A percentile compares a stretch with the other conserved stretches of the same genome.
Evolutionary conservation across 163 green algal species (phyloP).

Genomic region (Volvox carteri): DNA sequence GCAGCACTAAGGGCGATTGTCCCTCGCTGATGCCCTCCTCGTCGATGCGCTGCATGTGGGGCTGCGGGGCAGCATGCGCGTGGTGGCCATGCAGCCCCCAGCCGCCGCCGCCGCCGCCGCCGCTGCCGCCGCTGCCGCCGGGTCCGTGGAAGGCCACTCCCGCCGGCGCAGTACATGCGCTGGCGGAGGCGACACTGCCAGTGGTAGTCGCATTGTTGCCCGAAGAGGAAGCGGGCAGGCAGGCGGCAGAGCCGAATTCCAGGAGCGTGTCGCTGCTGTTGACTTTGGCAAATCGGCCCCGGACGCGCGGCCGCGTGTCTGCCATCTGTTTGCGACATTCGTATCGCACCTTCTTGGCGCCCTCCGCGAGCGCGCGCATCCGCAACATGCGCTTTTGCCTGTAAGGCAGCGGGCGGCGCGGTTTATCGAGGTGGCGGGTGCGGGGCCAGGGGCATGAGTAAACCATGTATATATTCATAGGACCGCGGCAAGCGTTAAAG

Average conservation of each 20-base stretch:
- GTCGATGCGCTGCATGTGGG: slow-evolving; percentile 53
- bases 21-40: slow-evolving; percentile 42
- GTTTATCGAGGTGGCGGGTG: not conserved
- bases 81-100: slow-evolving; percentile 4
- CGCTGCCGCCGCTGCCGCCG: not conserved
- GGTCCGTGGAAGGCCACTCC: not conserved
- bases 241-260: not conserved
- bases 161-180: slow-evolving; percentile 5
- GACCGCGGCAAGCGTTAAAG: too few species aligned
- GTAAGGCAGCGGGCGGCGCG: not conserved
- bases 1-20: slow-evolving; percentile 2
- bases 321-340: slow-evolving; percentile 66
- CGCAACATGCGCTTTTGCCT: slow-evolving; percentile 61
- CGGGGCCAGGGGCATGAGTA: not conserved
- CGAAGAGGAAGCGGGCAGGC: not conserved
- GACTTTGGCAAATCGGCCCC: slow-evolving; percentile 64
- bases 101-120: not conserved
- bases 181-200: not conserved
- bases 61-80: not conserved
- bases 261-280: slow-evolving; percentile 25
- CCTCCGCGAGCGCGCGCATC: slow-evolving; percentile 43
- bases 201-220: not conserved
- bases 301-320: slow-evolving; percentile 67
- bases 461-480: too few species aligned
- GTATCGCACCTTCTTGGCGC: slow-evolving; percentile 65